Evolutionary conservation across 176 grass and related monocot genomes (phyloP).

Genomic region (Avena atlantica): DNA sequence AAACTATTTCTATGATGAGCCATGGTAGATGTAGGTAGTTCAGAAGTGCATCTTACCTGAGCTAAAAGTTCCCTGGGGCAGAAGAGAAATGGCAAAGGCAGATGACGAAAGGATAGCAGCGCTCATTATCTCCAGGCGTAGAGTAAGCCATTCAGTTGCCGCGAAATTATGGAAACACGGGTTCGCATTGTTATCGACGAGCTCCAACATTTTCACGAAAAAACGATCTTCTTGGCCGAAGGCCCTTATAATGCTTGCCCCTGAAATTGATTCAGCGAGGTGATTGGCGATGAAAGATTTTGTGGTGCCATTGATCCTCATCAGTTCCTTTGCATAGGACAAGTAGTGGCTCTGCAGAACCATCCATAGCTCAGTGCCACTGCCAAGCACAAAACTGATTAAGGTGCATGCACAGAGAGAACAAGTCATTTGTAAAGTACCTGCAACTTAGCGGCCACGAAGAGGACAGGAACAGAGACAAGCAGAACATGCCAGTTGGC

Average conservation of each 20-base stretch:
- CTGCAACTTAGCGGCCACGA: slow-evolving; percentile 42
- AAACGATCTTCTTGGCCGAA: slow-evolving; percentile 69
- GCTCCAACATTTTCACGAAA: slow-evolving; percentile 59
- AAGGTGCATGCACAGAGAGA: background rate
- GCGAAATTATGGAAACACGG: slow-evolving; percentile 65
- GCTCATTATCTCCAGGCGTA: slow-evolving; percentile 63
- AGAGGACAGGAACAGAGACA: slow-evolving; percentile 39
- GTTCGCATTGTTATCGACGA: slow-evolving; percentile 65
- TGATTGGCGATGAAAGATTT: slow-evolving; percentile 67
- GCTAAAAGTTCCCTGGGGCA: background rate
- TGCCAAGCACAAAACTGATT: background rate
- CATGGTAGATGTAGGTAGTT: background rate
- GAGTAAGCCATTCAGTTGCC: slow-evolving; percentile 75
- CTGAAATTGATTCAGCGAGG: slow-evolving; percentile 68
- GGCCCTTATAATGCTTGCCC: slow-evolving; percentile 58
- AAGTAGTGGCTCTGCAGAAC: slow-evolving; percentile 31
- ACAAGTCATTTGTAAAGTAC: background rate
- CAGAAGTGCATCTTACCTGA: background rate
- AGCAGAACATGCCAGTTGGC: slow-evolving; percentile 7
- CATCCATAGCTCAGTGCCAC: background rate
- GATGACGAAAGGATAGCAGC: background rate
- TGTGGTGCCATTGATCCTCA: slow-evolving; percentile 77
- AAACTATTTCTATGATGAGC: background rate
- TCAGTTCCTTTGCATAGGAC: slow-evolving; percentile 66
- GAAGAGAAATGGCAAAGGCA: slow-evolving; percentile 7